Evolutionary conservation across 2,329 filamentous ascomycete species (phyloP).

Genomic region (Acephala macrosclerotiorum): DNA sequence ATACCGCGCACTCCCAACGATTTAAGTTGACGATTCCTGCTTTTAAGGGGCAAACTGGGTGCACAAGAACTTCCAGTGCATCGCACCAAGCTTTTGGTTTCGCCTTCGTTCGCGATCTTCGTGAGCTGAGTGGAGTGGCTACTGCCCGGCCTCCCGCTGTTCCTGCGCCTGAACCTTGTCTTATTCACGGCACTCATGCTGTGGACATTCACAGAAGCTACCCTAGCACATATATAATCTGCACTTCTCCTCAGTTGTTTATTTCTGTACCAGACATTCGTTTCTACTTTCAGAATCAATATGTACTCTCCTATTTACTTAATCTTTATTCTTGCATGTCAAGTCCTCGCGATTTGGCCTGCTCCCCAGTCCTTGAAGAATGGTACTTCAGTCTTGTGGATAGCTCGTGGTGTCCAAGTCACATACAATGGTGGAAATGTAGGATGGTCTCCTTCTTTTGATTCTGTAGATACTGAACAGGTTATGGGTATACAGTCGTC

Average conservation of each 20-base stretch:
- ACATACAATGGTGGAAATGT: constrained; percentile 66
- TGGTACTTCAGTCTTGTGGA: constrained; percentile 60
- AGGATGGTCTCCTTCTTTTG: constrained; percentile 51
- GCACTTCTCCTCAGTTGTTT: neutral
- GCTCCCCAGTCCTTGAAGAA: constrained; percentile 58
- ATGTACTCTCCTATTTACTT: constrained; percentile 34
- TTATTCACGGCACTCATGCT: constrained; percentile 7
- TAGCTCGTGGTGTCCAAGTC: constrained; percentile 58
- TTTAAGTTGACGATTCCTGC: neutral
- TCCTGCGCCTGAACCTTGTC: constrained; percentile 2
- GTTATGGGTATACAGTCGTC: constrained; percentile 33
- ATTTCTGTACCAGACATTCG: neutral
- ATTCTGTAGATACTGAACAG: constrained; percentile 38
- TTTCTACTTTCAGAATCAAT: constrained; percentile 8
- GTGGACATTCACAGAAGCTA: neutral
- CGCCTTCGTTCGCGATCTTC: neutral
- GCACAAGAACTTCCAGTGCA: neutral
- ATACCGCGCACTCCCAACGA: neutral
- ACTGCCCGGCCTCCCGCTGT: neutral
- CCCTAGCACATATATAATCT: constrained; percentile 1
- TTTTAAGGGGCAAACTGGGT: neutral
- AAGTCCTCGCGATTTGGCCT: constrained; percentile 62
- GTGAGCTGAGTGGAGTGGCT: neutral
- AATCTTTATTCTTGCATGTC: constrained; percentile 31
- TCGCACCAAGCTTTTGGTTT: neutral